Evolutionary conservation across 2,329 filamentous ascomycete genomes (phyloP), one percentile per base, ranked within the genome.

Genomic region (Aspergillus pseudoglaucus): DNA sequence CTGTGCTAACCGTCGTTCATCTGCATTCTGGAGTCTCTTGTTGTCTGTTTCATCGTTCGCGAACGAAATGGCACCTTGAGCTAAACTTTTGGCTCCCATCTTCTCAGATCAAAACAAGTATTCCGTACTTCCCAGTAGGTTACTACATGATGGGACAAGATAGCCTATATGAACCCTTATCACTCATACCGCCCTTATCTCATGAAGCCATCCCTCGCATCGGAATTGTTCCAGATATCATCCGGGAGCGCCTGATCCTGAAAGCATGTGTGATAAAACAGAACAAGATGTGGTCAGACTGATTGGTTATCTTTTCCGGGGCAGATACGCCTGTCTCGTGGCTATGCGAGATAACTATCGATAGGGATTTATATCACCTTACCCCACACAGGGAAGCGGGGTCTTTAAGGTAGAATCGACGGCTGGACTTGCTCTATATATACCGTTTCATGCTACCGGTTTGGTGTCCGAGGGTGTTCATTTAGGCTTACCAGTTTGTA

Each of bases 1-100:
- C 49, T 74, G 71, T 20, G 71, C 71, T 54, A 74, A 54, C 47
- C 70, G 68, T 25, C 68, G 42, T 51, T 72, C 71, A 47, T 74
- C 71, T 12, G 64, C 63, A 55, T 71, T 58, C 33, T 59, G 59
- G 2, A 59, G 53, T 25, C 10, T 5, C n/a, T 17, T 35, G 3
- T 17, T 35, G 8, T 3, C 23, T 14, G 32, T 6, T 14, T 35
- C 32, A 15, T 35, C 32, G 32, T 15, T 35, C 6, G n/a, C 32
- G 4, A 35, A 7, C 12, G 5, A 35, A 15, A 14, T 5, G 5
- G 14, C n/a, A 14, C 6, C 14, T 15, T 14, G 32, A 35, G 32
- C 10, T 14, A 4, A 3, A 14, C n/a, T 35, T 10, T 35, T 35
- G 12, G 6, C 15, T n/a, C 14, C 33, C 15, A 17, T 35, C 33